phyloP scores from a whole-genome alignment of 257 asterid species.

The Coffea eugenioides region DNA sequence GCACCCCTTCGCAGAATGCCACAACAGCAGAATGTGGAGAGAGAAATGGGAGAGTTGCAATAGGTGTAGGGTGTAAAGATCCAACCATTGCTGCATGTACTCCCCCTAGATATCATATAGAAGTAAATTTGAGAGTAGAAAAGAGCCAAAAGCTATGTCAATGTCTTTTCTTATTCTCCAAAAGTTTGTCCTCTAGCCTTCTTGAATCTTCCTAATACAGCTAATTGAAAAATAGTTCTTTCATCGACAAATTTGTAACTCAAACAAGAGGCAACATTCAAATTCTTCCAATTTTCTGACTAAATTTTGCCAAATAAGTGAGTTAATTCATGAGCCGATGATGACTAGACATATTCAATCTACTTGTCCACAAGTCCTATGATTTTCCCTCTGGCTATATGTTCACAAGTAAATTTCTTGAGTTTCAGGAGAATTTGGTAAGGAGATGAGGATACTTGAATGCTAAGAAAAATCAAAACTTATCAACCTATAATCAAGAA shows the following conservation, averaged over 20 bases:
- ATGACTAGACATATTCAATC: background rate
- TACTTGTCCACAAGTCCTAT: background rate
- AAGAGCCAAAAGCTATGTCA: background rate
- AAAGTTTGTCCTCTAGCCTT: background rate
- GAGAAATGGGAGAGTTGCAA: slow-evolving; percentile 92
- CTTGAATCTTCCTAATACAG: background rate
- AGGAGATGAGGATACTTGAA: background rate
- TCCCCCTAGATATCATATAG: slow-evolving; percentile 60
- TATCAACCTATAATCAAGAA: slow-evolving; percentile 10
- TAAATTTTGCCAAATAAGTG: background rate
- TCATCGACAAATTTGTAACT: background rate
- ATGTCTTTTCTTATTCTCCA: background rate
- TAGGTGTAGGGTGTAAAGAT: slow-evolving; percentile 83
- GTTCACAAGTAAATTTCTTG: background rate
- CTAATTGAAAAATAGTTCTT: background rate
- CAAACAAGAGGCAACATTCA: background rate
- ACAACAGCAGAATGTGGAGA: slow-evolving; percentile 54
- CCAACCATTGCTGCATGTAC: slow-evolving; percentile 99
- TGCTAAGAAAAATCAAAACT: background rate
- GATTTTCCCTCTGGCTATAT: background rate
- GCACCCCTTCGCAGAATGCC: slow-evolving; percentile 65
- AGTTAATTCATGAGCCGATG: background rate
- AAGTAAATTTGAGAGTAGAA: slow-evolving; percentile 9
- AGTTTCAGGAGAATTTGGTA: background rate
- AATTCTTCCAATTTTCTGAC: background rate